Percentiles rank a stretch among this genome's conserved stretches.
phyloP scores from a whole-genome alignment of 2,329 filamentous ascomycete genomes.

The Grosmannia serpens region DNA sequence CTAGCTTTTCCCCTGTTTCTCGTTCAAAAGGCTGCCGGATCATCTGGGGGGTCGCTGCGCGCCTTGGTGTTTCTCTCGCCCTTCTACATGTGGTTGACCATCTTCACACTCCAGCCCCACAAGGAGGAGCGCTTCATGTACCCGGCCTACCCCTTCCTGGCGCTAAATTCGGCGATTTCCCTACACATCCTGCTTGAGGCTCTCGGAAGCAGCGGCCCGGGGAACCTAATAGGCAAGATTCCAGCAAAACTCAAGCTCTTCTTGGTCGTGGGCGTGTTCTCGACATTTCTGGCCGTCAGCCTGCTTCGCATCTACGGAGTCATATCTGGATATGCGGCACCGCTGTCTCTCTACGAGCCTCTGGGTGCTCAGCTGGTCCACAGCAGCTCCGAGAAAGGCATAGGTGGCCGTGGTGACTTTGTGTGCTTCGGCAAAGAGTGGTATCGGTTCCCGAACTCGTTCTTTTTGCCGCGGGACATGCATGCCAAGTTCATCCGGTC shows the following conservation, averaged over 20 bases:
- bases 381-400: constrained; percentile 18
- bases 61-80: constrained; percentile 69
- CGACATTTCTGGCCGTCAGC: constrained; percentile 31
- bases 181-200: constrained; percentile 70
- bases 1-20: constrained; percentile 63
- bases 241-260: constrained; percentile 64
- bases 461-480: constrained; percentile 74
- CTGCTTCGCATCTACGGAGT: constrained; percentile 64
- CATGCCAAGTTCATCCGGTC: constrained; percentile 83
- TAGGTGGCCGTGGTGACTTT: constrained; percentile 48
- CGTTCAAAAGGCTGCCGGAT: constrained; percentile 55
- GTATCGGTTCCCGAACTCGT: constrained; percentile 94
- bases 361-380: constrained; percentile 40
- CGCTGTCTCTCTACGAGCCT: constrained; percentile 57
- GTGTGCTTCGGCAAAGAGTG: constrained; percentile 94
- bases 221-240: constrained; percentile 56
- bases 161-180: constrained; percentile 76
- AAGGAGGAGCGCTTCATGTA: constrained; percentile 99
- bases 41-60: constrained; percentile 52
- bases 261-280: constrained; percentile 30
- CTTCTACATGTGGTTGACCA: constrained; percentile 88
- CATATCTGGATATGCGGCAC: constrained; percentile 73
- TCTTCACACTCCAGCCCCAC: constrained; percentile 87
- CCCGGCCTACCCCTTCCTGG: constrained; percentile 81
- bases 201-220: constrained; percentile 59